Evolutionary conservation across 208 protist genomes (phyloP).

Genomic region (Acanthamoeba divionensis): DNA sequence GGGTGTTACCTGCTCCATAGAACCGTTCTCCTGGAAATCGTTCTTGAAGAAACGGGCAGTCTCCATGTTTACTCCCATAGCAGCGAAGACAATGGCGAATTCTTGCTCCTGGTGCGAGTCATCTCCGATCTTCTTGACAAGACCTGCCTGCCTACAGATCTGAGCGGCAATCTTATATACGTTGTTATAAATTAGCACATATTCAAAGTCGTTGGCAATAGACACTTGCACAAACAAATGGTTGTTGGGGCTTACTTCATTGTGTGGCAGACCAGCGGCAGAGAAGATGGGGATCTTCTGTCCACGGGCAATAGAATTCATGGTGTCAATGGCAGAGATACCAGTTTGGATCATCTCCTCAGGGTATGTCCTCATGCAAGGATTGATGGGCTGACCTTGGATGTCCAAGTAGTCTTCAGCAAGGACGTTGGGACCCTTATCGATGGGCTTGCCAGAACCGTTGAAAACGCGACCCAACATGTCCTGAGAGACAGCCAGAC

Average conservation of each 20-base stretch:
- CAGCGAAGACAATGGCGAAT: conserved; percentile 99
- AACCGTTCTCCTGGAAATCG: conserved; percentile 99
- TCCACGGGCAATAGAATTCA: conserved; percentile 99
- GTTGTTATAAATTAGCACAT: background rate
- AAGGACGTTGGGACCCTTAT: conserved; percentile 95
- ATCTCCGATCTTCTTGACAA: conserved; percentile 90
- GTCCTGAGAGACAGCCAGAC: conserved; percentile 97
- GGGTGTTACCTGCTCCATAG: conserved; percentile 93
- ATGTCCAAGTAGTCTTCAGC: conserved; percentile 99
- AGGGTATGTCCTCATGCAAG: conserved; percentile 97
- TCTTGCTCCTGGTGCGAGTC: conserved; percentile 88
- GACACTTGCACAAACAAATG: background rate
- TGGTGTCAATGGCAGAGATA: conserved; percentile 99
- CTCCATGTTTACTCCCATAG: conserved; percentile 99
- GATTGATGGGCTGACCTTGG: conserved; percentile 99
- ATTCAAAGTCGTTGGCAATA: background rate
- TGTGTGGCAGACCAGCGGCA: conserved; percentile 99
- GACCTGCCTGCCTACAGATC: conserved; percentile 98
- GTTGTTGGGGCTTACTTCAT: conserved; percentile 83
- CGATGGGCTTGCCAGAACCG: conserved; percentile 98
- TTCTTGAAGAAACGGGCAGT: conserved; percentile 99
- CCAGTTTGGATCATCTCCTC: conserved; percentile 99
- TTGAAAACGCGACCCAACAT: conserved; percentile 99
- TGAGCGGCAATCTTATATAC: conserved; percentile 97
- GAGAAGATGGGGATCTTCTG: conserved; percentile 99